Conservation (phyloP, 2,329 filamentous ascomycete species). For the Aspergillus tanneri region DNA sequence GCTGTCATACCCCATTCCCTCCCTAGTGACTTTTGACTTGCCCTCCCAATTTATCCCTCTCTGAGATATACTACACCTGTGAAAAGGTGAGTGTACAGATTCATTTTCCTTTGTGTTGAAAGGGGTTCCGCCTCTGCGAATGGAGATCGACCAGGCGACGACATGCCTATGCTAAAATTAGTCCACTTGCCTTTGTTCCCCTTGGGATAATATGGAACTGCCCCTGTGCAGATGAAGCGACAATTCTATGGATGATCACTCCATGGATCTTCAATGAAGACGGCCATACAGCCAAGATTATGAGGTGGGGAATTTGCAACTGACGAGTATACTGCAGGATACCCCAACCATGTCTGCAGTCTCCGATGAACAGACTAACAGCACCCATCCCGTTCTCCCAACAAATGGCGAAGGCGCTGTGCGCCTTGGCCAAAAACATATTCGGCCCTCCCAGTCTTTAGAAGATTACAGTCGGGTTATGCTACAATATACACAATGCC, state of each 20-base stretch:
- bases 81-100: slow-evolving; percentile 7
- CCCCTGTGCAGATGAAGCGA: no score
- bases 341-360: slow-evolving; percentile 7
- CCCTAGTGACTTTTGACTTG: neutral
- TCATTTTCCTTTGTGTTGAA: neutral
- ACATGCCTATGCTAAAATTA: neutral
- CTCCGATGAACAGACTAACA: slow-evolving; percentile 20
- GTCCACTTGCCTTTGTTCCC: neutral
- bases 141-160: no score
- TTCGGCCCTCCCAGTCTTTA: slow-evolving; percentile 21
- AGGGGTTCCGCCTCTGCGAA: neutral
- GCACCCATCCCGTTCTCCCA: slow-evolving; percentile 20
- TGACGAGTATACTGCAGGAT: slow-evolving; percentile 1
- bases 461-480: slow-evolving; percentile 41
- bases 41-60: neutral
- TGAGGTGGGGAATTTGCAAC: no score
- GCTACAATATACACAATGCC: slow-evolving; percentile 40
- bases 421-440: slow-evolving; percentile 16
- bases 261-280: no score
- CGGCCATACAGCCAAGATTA: no score
- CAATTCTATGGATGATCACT: no score
- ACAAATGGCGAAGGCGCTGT: slow-evolving; percentile 18
- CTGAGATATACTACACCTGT: neutral
- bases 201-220: no score
- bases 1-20: neutral